Evolutionary conservation across 179 eudicot species (phyloP), one percentile per base, ranked within the genome.

Genomic region (Beta macrorhiza): DNA sequence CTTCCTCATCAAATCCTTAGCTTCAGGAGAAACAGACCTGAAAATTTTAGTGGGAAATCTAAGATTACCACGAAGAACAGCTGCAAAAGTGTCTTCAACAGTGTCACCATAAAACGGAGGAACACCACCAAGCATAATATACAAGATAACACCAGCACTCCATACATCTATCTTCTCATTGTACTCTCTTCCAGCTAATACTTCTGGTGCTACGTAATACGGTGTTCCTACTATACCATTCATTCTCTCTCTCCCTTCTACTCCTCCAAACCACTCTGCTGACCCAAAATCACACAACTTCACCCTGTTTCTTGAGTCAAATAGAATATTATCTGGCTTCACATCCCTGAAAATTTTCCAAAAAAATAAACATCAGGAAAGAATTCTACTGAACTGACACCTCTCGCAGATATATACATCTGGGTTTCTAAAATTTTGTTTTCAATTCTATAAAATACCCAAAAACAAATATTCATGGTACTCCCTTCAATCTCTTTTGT

Each of bases 171-270:
- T 88, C 87, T 95, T 95, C 89, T 95, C 99, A 15, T 85, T 82
- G 53, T 95, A 95, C 9, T 93, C 97, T 77, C 89, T 76, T 10
- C 98, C 99, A 1, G 85, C 80, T 79, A 93, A 71, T 13, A 93
- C 95, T 88, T 95, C 98, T 17, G 99, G 98, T 13, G 99, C 99
- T 8, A 93, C 98, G 47, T 93, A 95, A 57, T 93, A 95, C 70
- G 99, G 98, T 55, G 99, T 95, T 51, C 98, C 99, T 1, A 95
- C 99, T 19, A 95, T 81, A 13, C 99, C 99, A 0, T 69, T 88
- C 98, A 93, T 93, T 80, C 57, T 51, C 57, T 74, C 58, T 12
- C 78, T 20, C 20, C 75, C 86, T 78, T 81, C 92, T 4, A 79
- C 70, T 3, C 62, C 83, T 12, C 84, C 89, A 67, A 92, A 92